Conservation (phyloP, 2,329 filamentous ascomycete species). For the Endocalyx cinctus region DNA sequence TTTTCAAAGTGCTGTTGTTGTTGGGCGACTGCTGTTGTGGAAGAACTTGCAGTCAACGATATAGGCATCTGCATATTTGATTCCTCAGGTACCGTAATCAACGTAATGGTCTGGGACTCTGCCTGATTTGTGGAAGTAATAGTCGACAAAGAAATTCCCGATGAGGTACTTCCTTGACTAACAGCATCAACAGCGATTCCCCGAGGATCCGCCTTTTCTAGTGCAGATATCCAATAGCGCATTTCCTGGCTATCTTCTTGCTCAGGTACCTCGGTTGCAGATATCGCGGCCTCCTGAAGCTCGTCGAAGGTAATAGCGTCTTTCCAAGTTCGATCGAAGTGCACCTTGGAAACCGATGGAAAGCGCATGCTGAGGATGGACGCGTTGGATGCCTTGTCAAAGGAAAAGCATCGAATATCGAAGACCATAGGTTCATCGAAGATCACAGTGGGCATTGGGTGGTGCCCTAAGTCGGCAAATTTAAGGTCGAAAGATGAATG, state of each 20-base stretch:
- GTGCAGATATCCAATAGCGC: constrained; percentile 52
- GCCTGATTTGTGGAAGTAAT: no score
- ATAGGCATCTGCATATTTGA: no score
- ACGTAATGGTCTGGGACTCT: no score
- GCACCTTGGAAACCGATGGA: constrained; percentile 70
- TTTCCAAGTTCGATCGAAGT: constrained; percentile 66
- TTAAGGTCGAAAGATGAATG: constrained; percentile 41
- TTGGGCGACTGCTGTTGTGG: no score
- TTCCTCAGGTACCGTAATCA: not conserved
- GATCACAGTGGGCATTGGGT: constrained; percentile 41
- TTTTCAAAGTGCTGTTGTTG: no score
- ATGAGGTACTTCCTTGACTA: constrained; percentile 40
- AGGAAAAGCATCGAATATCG: constrained; percentile 76
- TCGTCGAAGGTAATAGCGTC: constrained; percentile 67
- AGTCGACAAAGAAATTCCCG: constrained; percentile 17
- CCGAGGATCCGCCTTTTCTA: constrained; percentile 52
- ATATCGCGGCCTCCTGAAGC: constrained; percentile 61
- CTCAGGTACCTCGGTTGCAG: constrained; percentile 45
- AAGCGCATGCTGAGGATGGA: constrained; percentile 73
- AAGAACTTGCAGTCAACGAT: no score
- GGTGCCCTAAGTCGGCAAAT: constrained; percentile 39
- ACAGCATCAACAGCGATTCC: constrained; percentile 36
- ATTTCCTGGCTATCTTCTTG: constrained; percentile 58
- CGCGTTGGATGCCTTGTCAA: constrained; percentile 65
- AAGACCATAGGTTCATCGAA: constrained; percentile 73